These are phyloP conservation scores for Lojkania enalia DNA, from an alignment of 2,329 filamentous ascomycete genomes.

Conservation along the genomic window DNA sequence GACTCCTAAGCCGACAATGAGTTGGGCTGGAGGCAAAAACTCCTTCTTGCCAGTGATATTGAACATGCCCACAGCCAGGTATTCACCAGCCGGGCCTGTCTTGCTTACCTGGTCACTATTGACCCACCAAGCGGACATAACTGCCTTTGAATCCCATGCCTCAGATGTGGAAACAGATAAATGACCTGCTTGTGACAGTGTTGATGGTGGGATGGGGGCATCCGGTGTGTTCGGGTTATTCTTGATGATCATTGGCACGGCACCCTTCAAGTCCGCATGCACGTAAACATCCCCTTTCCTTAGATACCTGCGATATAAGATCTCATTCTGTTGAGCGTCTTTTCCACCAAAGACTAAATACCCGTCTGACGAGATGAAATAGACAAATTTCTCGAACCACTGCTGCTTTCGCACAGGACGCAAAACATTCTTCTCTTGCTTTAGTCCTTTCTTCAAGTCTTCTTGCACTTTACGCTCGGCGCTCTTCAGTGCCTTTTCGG, in stretches of 20 bases:
- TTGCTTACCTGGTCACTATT: constrained; percentile 89
- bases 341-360: constrained; percentile 89
- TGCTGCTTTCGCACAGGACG: constrained; percentile 79
- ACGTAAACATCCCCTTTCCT: constrained; percentile 90
- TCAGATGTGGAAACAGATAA: constrained; percentile 81
- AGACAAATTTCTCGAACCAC: constrained; percentile 98
- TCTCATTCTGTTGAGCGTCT: constrained; percentile 86
- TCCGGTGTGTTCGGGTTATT: constrained; percentile 78
- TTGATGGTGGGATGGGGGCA: constrained; percentile 87
- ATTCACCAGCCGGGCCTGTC: constrained; percentile 76
- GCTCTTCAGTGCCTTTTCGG: constrained; percentile 80
- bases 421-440: constrained; percentile 87
- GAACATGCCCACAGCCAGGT: constrained; percentile 77
- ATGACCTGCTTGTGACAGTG: constrained; percentile 85
- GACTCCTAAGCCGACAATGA: constrained; percentile 84
- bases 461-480: constrained; percentile 85
- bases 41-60: constrained; percentile 86
- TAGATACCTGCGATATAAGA: constrained; percentile 84
- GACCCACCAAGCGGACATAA: constrained; percentile 97
- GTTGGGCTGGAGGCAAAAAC: constrained; percentile 81
- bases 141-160: constrained; percentile 95
- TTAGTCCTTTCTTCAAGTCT: constrained; percentile 83
- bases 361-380: constrained; percentile 94
- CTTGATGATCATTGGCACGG: constrained; percentile 85
- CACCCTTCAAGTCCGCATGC: constrained; percentile 84